Evolutionary conservation across 164 flowering plant genomes (phyloP), one percentile per base, ranked within the genome.

Genomic region (Sedum album): DNA sequence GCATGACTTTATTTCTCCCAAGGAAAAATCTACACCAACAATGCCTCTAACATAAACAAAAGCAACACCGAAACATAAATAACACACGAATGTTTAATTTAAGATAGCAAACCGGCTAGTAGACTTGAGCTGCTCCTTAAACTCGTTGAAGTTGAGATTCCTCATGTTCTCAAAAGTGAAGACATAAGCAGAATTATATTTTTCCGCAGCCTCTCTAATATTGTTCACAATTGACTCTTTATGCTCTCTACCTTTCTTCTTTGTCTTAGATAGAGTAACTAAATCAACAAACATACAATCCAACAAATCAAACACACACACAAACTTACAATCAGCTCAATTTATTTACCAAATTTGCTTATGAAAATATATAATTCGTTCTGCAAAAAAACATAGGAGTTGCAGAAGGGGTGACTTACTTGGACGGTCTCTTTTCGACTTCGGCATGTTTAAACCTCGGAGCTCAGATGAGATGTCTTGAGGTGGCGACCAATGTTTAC

Each of bases 1-100:
- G 93, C 98, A 92, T 92, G 33, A 92, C 96, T 80, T 92, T 92
- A 80, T 92, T 92, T 55, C 95, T 87, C 14, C 96, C 96, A 36
- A 92, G 93, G 70, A 92, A 92, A 71, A 92, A 14, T 48, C n/a
- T n/a, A n/a, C n/a, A n/a, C n/a, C n/a, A n/a, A n/a, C n/a, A n/a
- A n/a, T n/a, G n/a, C n/a, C n/a, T n/a, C n/a, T n/a, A n/a, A n/a
- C n/a, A n/a, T n/a, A n/a, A n/a, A n/a, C n/a, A n/a, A n/a, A n/a
- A n/a, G n/a, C n/a, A n/a, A n/a, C n/a, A n/a, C n/a, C n/a, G n/a
- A n/a, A n/a, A n/a, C n/a, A n/a, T n/a, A n/a, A n/a, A n/a, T n/a
- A n/a, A n/a, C n/a, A n/a, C n/a, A n/a, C n/a, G n/a, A n/a, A n/a
- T n/a, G n/a, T n/a, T n/a, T n/a, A n/a, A n/a, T n/a, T n/a, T n/a